phyloP scores from a whole-genome alignment of 306 rosid species.

The Arachis stenosperma region DNA sequence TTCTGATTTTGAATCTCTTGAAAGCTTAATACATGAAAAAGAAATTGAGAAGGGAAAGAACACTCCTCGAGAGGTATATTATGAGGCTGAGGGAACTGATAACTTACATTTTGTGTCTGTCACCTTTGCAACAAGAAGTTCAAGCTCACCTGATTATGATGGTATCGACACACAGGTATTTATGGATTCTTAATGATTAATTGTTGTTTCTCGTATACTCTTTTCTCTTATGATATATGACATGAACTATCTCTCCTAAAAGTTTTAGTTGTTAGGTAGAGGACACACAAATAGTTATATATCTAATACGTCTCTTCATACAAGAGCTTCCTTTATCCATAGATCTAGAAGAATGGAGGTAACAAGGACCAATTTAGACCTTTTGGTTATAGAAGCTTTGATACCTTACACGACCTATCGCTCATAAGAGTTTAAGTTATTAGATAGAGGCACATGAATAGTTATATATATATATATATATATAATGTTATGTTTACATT shows the following conservation, averaged over 20 bases:
- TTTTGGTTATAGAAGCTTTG: too few relatives aligned
- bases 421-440: too few relatives aligned
- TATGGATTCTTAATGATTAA: conserved; percentile 36
- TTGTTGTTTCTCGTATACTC: conserved; percentile 29
- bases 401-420: too few relatives aligned
- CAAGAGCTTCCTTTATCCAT: too few relatives aligned
- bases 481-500: conserved; percentile 33
- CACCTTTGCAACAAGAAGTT: conserved; percentile 65
- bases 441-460: too few relatives aligned
- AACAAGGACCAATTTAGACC: too few relatives aligned
- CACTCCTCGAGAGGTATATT: conserved; percentile 63
- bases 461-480: too few relatives aligned
- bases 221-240: neutral
- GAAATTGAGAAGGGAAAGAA: conserved; percentile 56
- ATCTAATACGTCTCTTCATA: too few relatives aligned
- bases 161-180: conserved; percentile 94
- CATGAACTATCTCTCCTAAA: too few relatives aligned
- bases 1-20: conserved; percentile 59
- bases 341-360: too few relatives aligned
- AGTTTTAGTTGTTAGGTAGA: too few relatives aligned
- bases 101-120: conserved; percentile 75
- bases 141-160: conserved; percentile 76
- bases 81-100: conserved; percentile 78
- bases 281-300: too few relatives aligned
- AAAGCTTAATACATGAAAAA: conserved; percentile 58